Base-by-base conservation (phyloP, 2,329 filamentous ascomycete species). In the Tolypocladium ovalisporum region DNA sequence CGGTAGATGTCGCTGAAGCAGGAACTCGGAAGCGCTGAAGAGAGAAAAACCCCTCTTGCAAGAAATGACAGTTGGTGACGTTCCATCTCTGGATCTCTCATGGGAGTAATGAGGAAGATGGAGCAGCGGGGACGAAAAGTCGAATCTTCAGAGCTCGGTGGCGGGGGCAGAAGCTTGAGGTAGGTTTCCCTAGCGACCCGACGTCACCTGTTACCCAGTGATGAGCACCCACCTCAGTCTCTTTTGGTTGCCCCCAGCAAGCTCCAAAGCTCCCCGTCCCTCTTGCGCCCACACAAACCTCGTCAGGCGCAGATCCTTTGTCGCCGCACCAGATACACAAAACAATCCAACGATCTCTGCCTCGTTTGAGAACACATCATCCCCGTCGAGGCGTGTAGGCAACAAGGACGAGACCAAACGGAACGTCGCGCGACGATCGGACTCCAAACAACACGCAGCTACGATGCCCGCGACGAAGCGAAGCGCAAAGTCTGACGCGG, bases 401-500 rank as follows among this genome's bases (percentile, higher is more conserved):
- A 29, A 35, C 8, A 22, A n/a, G 29, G 27, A 35, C 47, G 29
- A n/a, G 29, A 5, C 6, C 47, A 32, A 35, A 8, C 47, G 47
- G 10, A 15, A 29, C 47, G 47, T 19, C 47, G 47, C 47, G 29
- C 8, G 47, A 52, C 47, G 47, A 56, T 24, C 34, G n/a, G 40
- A 35, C 44, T 6, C 6, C 2, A 19, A 47, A 24, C 29, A 56
- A 27, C 34, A 39, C 54, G 56, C 54, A 13, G 42, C 27, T 17
- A 52, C 24, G 8, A 62, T 63, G 62, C 56, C 61, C 62, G 58
- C 65, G 29, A 63, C 62, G 9, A 60, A 61, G 58, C 62, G 66
- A 64, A 63, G 64, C 59, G 58, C 58, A 15, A 61, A 57, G 57
- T 57, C 59, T 27, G 57, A 58, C 22, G 57, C 58, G 22, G 32